Base-by-base conservation (phyloP, 2,329 filamentous ascomycete species). In the Cercospora zeina region DNA sequence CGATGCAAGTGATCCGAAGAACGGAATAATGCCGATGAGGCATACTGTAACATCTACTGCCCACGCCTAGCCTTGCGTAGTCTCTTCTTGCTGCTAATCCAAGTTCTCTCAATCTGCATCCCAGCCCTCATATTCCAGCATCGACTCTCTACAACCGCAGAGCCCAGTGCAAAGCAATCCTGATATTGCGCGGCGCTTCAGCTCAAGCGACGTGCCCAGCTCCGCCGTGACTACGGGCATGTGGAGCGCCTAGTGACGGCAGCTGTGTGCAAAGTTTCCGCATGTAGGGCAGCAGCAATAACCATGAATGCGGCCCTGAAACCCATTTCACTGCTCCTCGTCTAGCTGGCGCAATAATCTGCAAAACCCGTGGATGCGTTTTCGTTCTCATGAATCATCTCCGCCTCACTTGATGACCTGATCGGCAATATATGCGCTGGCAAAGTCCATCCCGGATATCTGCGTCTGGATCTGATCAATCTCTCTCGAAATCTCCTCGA, bases 401-500 rank as follows among this genome's bases (percentile, higher is more conserved):
- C 1, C 14, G 47, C 31, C 50, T 72, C 70, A 72, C 59, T 72
- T 72, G 47, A 72, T 68, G 8, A 65, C 69, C 11, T 61, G 67
- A 57, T 71, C 69, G 2, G 56, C 66, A 27, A 67, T 65, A 65
- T 75, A 76, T 27, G 72, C 73, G 6, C 70, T 69, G 4, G 70
- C 71, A 66, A 76, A 76, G 62, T 77, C 75, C 75, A 77, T 75
- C 30, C 70, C 70, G 16, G 65, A 63, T 49, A 77, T 61, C 63
- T 72, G 69, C 7, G 67, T 67, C 54, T 75, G 72, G 0, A 77
- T 68, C 56, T 70, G 71, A 59, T 87, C 85, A 66, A 96, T 93
- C 78, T 96, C 93, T 36, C 79, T 80, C 45, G 89, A 89, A 61
- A 97, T 76, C 77, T 96, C 93, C 61, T 95, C 90, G 30, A 91